Conservation (phyloP, 345 rosid genomes). For the Eucalyptus cloeziana region DNA sequence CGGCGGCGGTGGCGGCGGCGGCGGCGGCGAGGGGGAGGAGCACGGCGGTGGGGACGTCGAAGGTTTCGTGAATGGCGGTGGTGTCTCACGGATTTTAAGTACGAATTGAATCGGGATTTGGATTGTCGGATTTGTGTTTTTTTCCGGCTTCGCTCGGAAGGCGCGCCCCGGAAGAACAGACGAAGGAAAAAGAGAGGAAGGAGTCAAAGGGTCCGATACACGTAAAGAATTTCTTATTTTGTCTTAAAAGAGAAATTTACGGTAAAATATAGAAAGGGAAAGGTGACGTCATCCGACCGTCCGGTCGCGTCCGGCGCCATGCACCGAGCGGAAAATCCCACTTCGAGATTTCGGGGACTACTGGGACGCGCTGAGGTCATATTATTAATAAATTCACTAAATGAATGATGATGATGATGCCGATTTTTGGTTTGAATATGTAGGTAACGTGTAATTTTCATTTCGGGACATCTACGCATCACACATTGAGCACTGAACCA, state of each 20-base stretch:
- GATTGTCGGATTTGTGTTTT: neutral
- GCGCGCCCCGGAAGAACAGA: too few relatives aligned
- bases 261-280: accelerated
- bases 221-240: neutral
- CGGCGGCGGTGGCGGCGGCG: neutral
- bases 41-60: neutral
- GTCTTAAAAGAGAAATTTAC: neutral
- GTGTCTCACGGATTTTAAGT: neutral
- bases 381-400: neutral
- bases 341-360: neutral
- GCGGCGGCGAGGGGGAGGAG: neutral
- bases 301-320: neutral
- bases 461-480: neutral
- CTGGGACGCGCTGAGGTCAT: neutral
- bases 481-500: accelerated
- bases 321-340: neutral
- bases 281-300: neutral
- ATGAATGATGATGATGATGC: neutral
- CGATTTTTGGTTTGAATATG: neutral
- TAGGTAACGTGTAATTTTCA: neutral
- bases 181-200: neutral
- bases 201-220: neutral
- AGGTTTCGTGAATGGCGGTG: neutral
- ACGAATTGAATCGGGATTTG: neutral
- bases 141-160: too few relatives aligned